These are phyloP conservation scores for Calocybe cyanea DNA, from an alignment of 768 basidiomycete genomes.

Conservation along the genomic window DNA sequence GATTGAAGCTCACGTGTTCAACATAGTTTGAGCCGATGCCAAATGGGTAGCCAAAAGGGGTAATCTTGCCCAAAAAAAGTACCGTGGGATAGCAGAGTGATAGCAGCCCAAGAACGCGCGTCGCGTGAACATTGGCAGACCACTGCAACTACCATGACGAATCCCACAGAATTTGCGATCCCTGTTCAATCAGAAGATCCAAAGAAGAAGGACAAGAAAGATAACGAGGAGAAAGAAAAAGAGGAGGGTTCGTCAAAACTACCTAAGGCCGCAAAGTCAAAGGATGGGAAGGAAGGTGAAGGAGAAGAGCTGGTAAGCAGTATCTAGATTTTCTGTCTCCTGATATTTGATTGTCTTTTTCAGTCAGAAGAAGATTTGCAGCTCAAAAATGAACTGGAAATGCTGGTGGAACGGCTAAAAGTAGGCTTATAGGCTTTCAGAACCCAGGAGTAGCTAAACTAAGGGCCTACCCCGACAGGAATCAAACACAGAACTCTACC, in stretches of 20 bases:
- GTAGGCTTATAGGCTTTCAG: constrained; percentile 37
- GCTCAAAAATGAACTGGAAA: constrained; percentile 91
- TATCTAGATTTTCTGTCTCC: not conserved
- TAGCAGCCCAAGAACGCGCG: constrained; percentile 42
- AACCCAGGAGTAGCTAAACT: constrained; percentile 13
- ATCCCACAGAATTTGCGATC: constrained; percentile 55
- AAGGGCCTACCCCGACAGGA: constrained; percentile 52
- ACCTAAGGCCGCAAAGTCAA: constrained; percentile 42
- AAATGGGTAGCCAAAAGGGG: too few species aligned
- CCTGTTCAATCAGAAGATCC: constrained; percentile 72
- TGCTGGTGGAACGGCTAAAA: constrained; percentile 92
- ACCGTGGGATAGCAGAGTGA: constrained; percentile 32
- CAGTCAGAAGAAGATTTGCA: constrained; percentile 97
- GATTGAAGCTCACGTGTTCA: constrained; percentile 10
- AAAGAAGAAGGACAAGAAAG: constrained; percentile 57
- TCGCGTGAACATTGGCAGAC: constrained; percentile 36
- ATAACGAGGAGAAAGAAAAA: constrained; percentile 43
- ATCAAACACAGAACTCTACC: constrained; percentile 78
- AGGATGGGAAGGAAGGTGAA: constrained; percentile 52
- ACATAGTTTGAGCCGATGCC: too few species aligned
- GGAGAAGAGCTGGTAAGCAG: constrained; percentile 76
- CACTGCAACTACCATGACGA: constrained; percentile 41
- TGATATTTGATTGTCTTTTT: constrained; percentile 7
- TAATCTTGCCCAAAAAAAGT: not conserved
- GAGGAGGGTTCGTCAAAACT: constrained; percentile 54